Evolutionary conservation across 176 grass and related monocot species (phyloP).

Genomic region (Alloteropsis semialata): DNA sequence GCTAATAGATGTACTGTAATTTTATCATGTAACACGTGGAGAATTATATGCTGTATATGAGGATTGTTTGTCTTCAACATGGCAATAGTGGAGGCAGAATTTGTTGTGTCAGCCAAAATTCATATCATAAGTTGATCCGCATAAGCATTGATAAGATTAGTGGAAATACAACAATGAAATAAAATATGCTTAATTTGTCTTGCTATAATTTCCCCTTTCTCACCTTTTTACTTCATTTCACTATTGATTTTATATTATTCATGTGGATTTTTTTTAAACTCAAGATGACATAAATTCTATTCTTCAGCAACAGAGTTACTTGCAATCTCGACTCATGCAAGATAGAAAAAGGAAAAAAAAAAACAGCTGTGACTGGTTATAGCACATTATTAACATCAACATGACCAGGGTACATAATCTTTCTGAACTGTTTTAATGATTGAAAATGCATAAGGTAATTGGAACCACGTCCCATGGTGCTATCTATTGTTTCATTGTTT

Average conservation of each 20-base stretch:
- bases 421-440: neutral
- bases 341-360: neutral
- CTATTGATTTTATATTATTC: neutral
- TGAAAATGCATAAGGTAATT: neutral
- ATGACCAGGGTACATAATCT: neutral
- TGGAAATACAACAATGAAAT: neutral
- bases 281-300: neutral
- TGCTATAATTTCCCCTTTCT: neutral
- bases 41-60: neutral
- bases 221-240: neutral
- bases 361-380: neutral
- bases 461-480: neutral
- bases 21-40: neutral
- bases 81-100: neutral
- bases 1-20: neutral
- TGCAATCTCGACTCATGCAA: neutral
- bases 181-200: neutral
- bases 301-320: neutral
- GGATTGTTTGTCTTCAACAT: too few relatives aligned
- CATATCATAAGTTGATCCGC: neutral
- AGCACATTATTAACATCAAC: neutral
- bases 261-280: neutral
- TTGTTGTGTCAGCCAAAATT: neutral
- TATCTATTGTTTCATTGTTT: neutral
- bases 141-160: neutral